These are phyloP conservation scores for Pythium phragmitis DNA, from an alignment of 352 stramenopile species.

Conservation along the genomic window DNA sequence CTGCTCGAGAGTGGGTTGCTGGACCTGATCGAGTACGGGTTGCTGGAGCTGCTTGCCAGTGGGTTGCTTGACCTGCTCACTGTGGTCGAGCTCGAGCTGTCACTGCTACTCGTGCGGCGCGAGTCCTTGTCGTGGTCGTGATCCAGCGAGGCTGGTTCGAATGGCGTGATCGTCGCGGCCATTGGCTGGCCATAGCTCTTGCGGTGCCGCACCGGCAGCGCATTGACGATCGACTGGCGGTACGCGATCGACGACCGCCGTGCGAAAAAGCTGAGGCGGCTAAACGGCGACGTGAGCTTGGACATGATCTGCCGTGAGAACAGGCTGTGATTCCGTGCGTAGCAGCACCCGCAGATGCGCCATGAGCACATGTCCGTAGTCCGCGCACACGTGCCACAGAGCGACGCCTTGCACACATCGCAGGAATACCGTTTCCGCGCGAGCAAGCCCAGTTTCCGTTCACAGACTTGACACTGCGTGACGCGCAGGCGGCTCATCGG, in stretches of 20 bases:
- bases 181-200: slow-evolving; percentile 17
- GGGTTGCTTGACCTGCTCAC: background rate
- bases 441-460: slow-evolving; percentile 58
- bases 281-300: slow-evolving; percentile 47
- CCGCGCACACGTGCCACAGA: slow-evolving; percentile 59
- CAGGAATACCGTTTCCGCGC: slow-evolving; percentile 62
- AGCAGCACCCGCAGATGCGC: slow-evolving; percentile 63
- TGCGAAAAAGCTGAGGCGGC: slow-evolving; percentile 27
- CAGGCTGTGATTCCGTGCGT: slow-evolving; percentile 58
- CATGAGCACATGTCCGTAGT: slow-evolving; percentile 63
- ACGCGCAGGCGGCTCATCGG: slow-evolving; percentile 34
- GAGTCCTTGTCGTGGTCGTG: slow-evolving; percentile 3
- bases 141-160: background rate
- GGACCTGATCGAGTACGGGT: no score
- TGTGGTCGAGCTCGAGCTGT: slow-evolving; percentile 19
- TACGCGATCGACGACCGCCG: slow-evolving; percentile 17
- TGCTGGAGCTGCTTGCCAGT: no score
- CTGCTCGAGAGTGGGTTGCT: no score
- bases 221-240: slow-evolving; percentile 18
- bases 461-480: slow-evolving; percentile 66
- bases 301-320: slow-evolving; percentile 56
- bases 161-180: slow-evolving; percentile 17
- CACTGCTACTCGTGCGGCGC: slow-evolving; percentile 19
- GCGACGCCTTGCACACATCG: slow-evolving; percentile 58
- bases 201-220: background rate